Conservation (phyloP, 2,329 filamentous ascomycete genomes). For the Stylonectria norvegica region DNA sequence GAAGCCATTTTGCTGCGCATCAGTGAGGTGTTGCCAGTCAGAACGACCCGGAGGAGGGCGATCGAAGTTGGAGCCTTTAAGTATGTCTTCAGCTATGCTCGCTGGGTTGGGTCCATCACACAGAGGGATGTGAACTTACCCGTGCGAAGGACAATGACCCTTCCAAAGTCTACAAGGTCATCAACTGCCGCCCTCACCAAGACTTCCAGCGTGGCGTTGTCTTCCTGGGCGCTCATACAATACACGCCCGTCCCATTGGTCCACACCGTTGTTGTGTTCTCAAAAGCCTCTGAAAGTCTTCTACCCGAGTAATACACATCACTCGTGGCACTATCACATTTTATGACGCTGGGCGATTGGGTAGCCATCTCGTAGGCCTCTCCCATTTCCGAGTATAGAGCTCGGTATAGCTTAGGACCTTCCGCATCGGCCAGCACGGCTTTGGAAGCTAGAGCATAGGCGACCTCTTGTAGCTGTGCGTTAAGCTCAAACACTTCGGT, state of each 20-base stretch:
- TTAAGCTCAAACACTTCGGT: constrained; percentile 69
- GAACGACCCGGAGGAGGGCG: constrained; percentile 58
- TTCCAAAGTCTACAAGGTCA: constrained; percentile 60
- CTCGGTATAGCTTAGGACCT: constrained; percentile 51
- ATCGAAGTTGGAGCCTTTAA: constrained; percentile 63
- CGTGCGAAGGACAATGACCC: constrained; percentile 66
- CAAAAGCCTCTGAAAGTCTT: constrained; percentile 60
- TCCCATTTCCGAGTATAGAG: constrained; percentile 45
- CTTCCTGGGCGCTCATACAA: constrained; percentile 70
- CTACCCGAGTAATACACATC: constrained; percentile 69
- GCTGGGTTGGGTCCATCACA: no score
- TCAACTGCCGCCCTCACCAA: constrained; percentile 57
- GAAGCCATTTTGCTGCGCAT: constrained; percentile 61
- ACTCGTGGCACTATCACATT: constrained; percentile 66
- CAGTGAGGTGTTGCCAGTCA: constrained; percentile 57
- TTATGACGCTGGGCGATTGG: constrained; percentile 51
- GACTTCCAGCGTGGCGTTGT: constrained; percentile 66
- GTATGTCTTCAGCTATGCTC: neutral
- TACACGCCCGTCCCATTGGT: constrained; percentile 67
- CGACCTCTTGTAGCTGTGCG: constrained; percentile 52
- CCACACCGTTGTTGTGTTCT: constrained; percentile 59
- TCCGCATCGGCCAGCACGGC: constrained; percentile 52
- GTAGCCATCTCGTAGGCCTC: constrained; percentile 41
- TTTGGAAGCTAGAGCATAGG: constrained; percentile 47
- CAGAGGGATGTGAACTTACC: constrained; percentile 29